Evolutionary conservation across 345 rosid genomes (phyloP), one percentile per base, ranked within the genome.

Genomic region (Isatis tinctoria): DNA sequence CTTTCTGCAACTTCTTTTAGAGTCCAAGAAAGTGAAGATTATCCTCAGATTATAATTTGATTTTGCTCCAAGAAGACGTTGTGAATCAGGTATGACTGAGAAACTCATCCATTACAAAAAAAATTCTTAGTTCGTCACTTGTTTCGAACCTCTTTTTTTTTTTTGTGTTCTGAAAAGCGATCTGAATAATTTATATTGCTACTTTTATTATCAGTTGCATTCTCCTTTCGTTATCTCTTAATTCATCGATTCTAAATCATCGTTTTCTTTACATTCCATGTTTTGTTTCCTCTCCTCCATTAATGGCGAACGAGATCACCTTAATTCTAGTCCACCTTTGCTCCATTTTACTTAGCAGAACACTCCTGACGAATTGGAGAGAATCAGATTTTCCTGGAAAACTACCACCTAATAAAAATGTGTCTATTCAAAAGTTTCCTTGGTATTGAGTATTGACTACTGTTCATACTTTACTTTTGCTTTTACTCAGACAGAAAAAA

Each of bases 381-480:
- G 39, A 10, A 22, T 22, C 57, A 20, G 5, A 54, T 64, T 54
- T 51, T 39, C 53, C 44, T 24, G 35, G 11, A 51, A 39, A 10
- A 30, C 35, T 44, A 28, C 28, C 14, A 57, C 24, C 7, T 30
- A n/a, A 7, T 40, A 22, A 37, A 40, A 9, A 9, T 17, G 27
- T n/a, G 20, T 44, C 12, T 16, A 49, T 61, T 52, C 40, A 54
- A 75, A 74, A 69, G 44, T 62, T 44, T 43, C 10, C 16, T n/a
- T 65, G 28, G 37, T 40, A 39, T 57, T 33, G 70, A 70, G 37
- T 40, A 39, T 57, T 33, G 70, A 70, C 35, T 14, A 75, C 79
- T 76, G 43, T 75, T 69, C 20, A 32, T 64, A 56, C 75, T 76
- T 76, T 70, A 76, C 75, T 76, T 69, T 63, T 70, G 71, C 80